Base-by-base conservation (phyloP, 148 eudicot genomes). In the Dianthus caryophyllus region DNA sequence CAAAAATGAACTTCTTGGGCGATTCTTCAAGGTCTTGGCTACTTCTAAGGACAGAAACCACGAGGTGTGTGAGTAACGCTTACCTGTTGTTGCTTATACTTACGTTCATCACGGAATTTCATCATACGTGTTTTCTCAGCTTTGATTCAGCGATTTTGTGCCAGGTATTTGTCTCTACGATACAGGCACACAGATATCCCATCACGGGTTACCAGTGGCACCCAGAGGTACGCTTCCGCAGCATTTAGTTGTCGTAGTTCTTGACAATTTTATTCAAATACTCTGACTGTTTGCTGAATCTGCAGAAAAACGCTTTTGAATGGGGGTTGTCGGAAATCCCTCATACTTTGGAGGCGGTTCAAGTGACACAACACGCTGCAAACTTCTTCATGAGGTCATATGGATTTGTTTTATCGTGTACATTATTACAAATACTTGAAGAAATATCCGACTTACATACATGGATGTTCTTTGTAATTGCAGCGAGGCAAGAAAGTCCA, bases 251-350 rank as follows among this genome's bases (percentile, higher is more conserved):
- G 38, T 2, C n/a, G 38, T 33, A 17, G 51, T 1, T 47, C 20
- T 47, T 18, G 20, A 13, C n/a, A 15, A 14, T 5, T 2, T 17
- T 14, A n/a, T 17, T 14, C 2, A 14, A 1, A 1, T 47, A 13
- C 17, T 47, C 13, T 50, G 9, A 20, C 8, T n/a, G 22, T 50
- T 2, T 20, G 10, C 54, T 6, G 24, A 50, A 18, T 50, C 22
- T 61, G 64, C 47, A 20, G 64, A 61, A 61, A 20, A 61, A 61
- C 33, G 64, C 64, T 33, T 61, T 33, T 18, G 64, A 61, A n/a
- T 61, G 64, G 64, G 47, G 64, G 2, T 61, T 24, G 18, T 41
- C 64, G 0, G 48, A 61, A 38, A 61, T 61, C 33, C 64, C 64
- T 5, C 26, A 61, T 12, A 36, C 64, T n/a, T 61, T 38, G 47